Percentiles rank a stretch among this genome's conserved stretches.
Conservation (phyloP, 345 rosid species). For the Hypericum perforatum region DNA sequence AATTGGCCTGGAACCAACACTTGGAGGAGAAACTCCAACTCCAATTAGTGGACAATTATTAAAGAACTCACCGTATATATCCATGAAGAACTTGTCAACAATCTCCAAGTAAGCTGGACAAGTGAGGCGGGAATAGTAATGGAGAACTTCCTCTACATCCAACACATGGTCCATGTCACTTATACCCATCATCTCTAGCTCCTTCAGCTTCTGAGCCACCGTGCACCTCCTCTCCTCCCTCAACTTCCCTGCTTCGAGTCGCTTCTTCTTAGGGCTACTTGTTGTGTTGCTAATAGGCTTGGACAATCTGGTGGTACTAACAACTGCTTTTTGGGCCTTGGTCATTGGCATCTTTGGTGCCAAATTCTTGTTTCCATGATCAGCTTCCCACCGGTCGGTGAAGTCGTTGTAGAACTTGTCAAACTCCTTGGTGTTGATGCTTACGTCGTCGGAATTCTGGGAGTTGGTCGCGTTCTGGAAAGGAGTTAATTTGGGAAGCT, state of each 20-base stretch:
- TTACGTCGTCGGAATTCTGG: background rate
- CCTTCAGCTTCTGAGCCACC: constrained; percentile 47
- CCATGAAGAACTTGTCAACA: constrained; percentile 63
- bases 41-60: too few relatives aligned
- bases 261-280: constrained; percentile 12
- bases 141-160: constrained; percentile 64
- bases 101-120: constrained; percentile 62
- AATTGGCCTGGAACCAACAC: too few relatives aligned
- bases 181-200: constrained; percentile 55
- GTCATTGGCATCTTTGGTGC: constrained; percentile 2
- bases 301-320: constrained; percentile 8
- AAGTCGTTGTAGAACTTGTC: constrained; percentile 31
- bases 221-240: constrained; percentile 26
- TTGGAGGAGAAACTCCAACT: too few relatives aligned
- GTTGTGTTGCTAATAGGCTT: constrained; percentile 11
- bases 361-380: background rate
- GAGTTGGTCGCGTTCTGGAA: background rate
- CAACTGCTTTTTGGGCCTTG: constrained; percentile 12
- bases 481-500: constrained; percentile 45
- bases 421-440: constrained; percentile 17
- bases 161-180: constrained; percentile 47
- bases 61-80: constrained; percentile 43
- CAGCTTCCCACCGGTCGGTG: constrained; percentile 22
- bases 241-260: constrained; percentile 11
- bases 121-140: constrained; percentile 66